These are phyloP conservation scores for Emmonsiellopsis sp. DNA, from an alignment of 2,329 filamentous ascomycete species.

Conservation along the genomic window DNA sequence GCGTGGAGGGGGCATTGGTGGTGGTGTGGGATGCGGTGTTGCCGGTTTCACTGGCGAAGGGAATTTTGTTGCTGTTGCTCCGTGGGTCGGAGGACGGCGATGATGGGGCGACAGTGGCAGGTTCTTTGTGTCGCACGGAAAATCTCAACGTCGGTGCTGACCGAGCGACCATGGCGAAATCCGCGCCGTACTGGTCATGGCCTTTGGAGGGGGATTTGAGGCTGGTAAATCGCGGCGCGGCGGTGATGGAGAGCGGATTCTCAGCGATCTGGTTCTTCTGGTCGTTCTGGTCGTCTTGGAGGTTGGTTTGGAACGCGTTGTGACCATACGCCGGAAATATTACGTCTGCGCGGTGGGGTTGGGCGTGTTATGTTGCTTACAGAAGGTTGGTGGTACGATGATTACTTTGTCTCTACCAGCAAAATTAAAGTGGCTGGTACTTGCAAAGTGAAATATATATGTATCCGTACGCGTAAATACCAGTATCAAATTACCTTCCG, in stretches of 20 bases:
- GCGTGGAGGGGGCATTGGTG: conserved; percentile 8
- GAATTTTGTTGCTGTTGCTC: conserved; percentile 12
- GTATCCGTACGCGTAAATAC: no score
- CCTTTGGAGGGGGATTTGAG: not conserved
- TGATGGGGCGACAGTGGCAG: conserved; percentile 10
- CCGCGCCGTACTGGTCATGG: conserved; percentile 2
- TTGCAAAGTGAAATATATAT: no score
- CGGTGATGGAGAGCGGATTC: not conserved
- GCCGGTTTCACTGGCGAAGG: conserved; percentile 22
- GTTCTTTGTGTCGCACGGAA: conserved; percentile 23
- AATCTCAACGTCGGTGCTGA: conserved; percentile 26
- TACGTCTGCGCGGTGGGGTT: not conserved
- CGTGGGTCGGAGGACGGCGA: conserved; percentile 20
- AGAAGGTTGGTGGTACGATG: not conserved
- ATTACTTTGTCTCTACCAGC: no score
- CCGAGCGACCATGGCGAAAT: conserved; percentile 23
- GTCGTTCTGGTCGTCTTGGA: not conserved
- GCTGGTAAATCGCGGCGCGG: not conserved
- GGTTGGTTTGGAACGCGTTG: not conserved
- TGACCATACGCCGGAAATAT: not conserved
- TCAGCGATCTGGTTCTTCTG: not conserved
- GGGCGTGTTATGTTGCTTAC: not conserved
- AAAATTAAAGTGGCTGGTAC: no score
- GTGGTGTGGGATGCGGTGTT: conserved; percentile 26
- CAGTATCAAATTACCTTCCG: no score